Conservation (phyloP, 1,139 yeast species). For the Starmera stellimalicola region DNA sequence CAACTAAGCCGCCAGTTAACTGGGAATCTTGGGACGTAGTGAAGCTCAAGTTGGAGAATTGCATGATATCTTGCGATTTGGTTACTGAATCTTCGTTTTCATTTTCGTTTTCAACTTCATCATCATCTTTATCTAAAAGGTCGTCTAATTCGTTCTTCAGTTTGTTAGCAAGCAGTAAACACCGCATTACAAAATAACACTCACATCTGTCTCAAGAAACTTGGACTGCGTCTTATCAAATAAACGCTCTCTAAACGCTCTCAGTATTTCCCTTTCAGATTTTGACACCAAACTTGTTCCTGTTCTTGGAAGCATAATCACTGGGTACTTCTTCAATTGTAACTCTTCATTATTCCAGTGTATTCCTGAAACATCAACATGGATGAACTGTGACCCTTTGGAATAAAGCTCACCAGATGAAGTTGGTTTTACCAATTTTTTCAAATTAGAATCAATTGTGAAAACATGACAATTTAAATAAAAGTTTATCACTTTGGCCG, state of each 20-base stretch:
- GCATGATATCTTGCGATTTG: slow-evolving; percentile 4
- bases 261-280: not conserved
- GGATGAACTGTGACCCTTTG: slow-evolving; percentile 4
- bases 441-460: slow-evolving; percentile 8
- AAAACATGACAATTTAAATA: slow-evolving; percentile 17
- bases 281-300: not conserved
- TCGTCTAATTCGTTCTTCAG: too few species aligned
- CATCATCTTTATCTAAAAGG: slow-evolving; percentile 1
- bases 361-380: slow-evolving; percentile 7
- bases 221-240: too few species aligned
- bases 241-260: too few species aligned
- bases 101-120: slow-evolving; percentile 2
- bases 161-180: too few species aligned
- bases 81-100: slow-evolving; percentile 1
- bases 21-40: slow-evolving; percentile 6
- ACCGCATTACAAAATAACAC: too few species aligned
- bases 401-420: too few species aligned
- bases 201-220: too few species aligned
- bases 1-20: slow-evolving; percentile 1
- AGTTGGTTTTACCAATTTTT: slow-evolving; percentile 6
- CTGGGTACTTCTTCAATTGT: not conserved
- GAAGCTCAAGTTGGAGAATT: slow-evolving; percentile 4
- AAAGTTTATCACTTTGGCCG: too few species aligned
- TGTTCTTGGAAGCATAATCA: slow-evolving; percentile 4
- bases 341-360: not conserved